phyloP scores from a whole-genome alignment of 1,284 basidiomycete species.

The Melampsora larici-populina region DNA sequence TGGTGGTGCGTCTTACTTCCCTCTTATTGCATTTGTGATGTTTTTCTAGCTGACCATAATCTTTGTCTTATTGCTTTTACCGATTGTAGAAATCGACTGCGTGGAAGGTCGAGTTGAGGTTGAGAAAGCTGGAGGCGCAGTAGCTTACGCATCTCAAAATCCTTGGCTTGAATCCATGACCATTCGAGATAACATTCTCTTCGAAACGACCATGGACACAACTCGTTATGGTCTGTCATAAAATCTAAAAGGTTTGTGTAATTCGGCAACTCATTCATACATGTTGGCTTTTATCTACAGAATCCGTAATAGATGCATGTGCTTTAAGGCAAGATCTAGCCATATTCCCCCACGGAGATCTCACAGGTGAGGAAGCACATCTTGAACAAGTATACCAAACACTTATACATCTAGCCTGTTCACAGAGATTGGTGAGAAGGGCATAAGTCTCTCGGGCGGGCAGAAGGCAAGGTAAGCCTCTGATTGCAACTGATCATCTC shows the following conservation, averaged over 20 bases:
- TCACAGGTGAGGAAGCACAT: constrained; percentile 14
- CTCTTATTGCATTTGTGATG: background rate
- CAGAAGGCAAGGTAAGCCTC: constrained; percentile 41
- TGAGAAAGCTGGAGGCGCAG: constrained; percentile 26
- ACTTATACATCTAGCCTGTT: background rate
- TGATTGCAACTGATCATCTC: background rate
- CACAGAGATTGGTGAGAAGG: constrained; percentile 43
- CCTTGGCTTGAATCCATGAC: constrained; percentile 41
- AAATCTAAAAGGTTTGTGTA: background rate
- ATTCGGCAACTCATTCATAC: background rate
- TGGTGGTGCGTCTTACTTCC: constrained; percentile 13
- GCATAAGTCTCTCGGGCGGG: constrained; percentile 42
- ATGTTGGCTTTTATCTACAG: constrained; percentile 10
- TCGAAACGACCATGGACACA: constrained; percentile 35
- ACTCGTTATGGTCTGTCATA: constrained; percentile 19
- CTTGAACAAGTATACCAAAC: background rate
- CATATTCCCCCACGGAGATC: constrained; percentile 41
- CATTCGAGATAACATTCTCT: constrained; percentile 40
- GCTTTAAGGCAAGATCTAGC: constrained; percentile 37
- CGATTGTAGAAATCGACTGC: constrained; percentile 34
- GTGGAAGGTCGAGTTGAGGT: constrained; percentile 33
- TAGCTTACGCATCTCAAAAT: constrained; percentile 40
- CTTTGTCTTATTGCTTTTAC: background rate
- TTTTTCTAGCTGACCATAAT: background rate
- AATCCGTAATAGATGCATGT: constrained; percentile 32